These are phyloP conservation scores for Phoma herbarum DNA, from an alignment of 2,329 filamentous ascomycete genomes.

Conservation along the genomic window DNA sequence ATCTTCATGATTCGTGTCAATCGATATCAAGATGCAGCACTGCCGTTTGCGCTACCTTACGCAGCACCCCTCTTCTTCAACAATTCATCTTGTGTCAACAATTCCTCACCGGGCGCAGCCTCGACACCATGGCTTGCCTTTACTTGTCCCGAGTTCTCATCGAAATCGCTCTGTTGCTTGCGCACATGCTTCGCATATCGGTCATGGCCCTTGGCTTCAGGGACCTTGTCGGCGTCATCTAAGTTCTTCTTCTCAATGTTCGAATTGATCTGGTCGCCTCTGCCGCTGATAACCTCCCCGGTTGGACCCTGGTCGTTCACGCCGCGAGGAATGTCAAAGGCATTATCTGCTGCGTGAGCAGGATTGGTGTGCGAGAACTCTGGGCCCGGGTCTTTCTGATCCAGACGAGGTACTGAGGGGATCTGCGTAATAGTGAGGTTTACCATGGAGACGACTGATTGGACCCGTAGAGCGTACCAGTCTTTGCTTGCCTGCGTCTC, in stretches of 20 bases:
- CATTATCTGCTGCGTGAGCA: background rate
- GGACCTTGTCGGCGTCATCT: background rate
- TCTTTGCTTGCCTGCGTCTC: background rate
- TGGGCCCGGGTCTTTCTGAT: background rate
- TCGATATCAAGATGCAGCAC: background rate
- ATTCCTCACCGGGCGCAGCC: slow-evolving; percentile 33
- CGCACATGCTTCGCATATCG: background rate
- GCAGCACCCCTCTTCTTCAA: slow-evolving; percentile 35
- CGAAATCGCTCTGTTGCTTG: background rate
- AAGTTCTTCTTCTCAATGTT: background rate
- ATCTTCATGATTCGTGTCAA: background rate
- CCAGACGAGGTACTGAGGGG: background rate
- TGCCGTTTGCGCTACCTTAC: slow-evolving; percentile 4
- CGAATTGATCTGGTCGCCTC: background rate
- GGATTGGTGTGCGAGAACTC: background rate
- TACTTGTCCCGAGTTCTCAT: background rate
- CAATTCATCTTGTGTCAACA: slow-evolving; percentile 35
- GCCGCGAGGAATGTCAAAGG: background rate
- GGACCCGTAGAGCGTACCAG: background rate
- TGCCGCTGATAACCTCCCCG: background rate
- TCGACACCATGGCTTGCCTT: background rate
- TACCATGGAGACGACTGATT: background rate
- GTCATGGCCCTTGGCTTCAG: background rate
- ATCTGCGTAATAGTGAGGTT: background rate
- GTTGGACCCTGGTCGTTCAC: background rate